These are phyloP conservation scores for Dillenia suffruticosa DNA, from an alignment of 164 flowering plant species.

Conservation along the genomic window DNA sequence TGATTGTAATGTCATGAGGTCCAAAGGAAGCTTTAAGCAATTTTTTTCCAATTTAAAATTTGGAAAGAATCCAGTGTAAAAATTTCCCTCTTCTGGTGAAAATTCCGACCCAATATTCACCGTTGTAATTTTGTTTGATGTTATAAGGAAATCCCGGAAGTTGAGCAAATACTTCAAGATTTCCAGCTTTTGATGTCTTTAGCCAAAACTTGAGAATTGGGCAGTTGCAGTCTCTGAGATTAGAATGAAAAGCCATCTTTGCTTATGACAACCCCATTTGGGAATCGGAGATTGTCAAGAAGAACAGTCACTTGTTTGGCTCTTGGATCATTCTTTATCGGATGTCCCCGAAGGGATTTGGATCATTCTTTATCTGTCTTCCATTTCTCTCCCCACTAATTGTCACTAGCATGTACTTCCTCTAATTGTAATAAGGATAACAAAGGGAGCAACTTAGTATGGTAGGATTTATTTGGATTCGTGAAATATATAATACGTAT, in stretches of 20 bases:
- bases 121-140: constrained; percentile 9
- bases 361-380: no score
- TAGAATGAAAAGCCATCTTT: constrained; percentile 3
- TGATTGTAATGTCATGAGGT: constrained; percentile 4
- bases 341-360: no score
- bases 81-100: background rate
- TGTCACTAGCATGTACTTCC: no score
- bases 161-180: constrained; percentile 3
- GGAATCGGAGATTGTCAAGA: no score
- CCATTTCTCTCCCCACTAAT: no score
- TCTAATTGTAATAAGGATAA: no score
- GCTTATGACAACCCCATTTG: no score
- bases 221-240: constrained; percentile 24
- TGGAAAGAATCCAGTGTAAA: background rate
- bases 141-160: constrained; percentile 14
- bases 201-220: constrained; percentile 21
- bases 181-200: constrained; percentile 10
- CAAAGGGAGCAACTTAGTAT: no score
- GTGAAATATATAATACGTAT: no score
- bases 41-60: background rate
- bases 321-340: no score
- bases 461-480: no score
- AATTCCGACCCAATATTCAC: constrained; percentile 16
- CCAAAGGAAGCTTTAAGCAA: constrained; percentile 15
- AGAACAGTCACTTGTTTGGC: no score